phyloP scores from a whole-genome alignment of 805 yeast genomes.

The Jamesozyma gamospora region DNA sequence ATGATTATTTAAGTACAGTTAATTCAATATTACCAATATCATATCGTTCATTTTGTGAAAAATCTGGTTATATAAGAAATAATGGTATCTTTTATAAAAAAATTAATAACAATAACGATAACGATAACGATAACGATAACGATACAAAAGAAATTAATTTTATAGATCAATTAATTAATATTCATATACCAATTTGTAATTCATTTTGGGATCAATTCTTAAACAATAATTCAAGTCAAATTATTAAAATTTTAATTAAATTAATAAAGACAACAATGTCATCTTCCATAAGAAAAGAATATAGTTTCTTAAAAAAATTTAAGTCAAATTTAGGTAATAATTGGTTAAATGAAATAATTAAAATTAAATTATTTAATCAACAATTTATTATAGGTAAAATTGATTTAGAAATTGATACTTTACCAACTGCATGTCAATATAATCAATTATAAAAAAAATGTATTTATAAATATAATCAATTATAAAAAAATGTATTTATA shows the following conservation, averaged over 20 bases:
- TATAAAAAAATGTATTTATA: too few relatives aligned
- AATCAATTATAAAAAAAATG: not conserved
- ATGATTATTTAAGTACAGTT: slow-evolving; percentile 12
- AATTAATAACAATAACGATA: not conserved
- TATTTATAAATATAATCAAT: too few relatives aligned
- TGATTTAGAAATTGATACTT: slow-evolving; percentile 15
- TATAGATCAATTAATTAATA: slow-evolving; percentile 12
- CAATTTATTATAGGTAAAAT: slow-evolving; percentile 15
- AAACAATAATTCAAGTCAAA: slow-evolving; percentile 7
- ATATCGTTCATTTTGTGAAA: slow-evolving; percentile 11
- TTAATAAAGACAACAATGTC: slow-evolving; percentile 11
- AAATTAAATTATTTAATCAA: slow-evolving; percentile 12
- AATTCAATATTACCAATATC: slow-evolving; percentile 13
- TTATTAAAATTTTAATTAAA: slow-evolving; percentile 6
- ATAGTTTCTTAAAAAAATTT: slow-evolving; percentile 10
- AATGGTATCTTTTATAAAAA: slow-evolving; percentile 7
- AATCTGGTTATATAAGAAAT: slow-evolving; percentile 8
- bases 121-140: not conserved
- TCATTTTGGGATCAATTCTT: slow-evolving; percentile 15
- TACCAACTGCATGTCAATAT: slow-evolving; percentile 13
- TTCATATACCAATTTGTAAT: slow-evolving; percentile 15
- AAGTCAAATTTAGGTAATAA: slow-evolving; percentile 10
- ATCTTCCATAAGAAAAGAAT: slow-evolving; percentile 8
- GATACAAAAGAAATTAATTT: slow-evolving; percentile 3
- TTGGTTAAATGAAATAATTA: slow-evolving; percentile 10